phyloP scores from a whole-genome alignment of 345 rosid species.

The Boechera stricta region DNA sequence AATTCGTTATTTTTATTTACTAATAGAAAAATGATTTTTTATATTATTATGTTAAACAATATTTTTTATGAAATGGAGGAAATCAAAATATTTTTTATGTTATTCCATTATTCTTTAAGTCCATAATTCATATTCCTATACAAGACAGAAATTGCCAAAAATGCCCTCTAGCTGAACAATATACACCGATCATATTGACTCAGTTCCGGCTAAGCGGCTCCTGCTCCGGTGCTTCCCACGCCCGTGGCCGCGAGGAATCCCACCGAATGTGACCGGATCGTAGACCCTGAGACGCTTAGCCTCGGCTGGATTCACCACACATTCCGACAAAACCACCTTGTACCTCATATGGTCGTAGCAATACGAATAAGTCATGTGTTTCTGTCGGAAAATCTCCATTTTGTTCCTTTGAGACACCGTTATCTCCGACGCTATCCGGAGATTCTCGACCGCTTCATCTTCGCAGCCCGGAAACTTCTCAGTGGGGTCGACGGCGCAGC shows the following conservation, averaged over 20 bases:
- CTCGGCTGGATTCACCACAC: constrained; percentile 62
- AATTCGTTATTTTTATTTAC: too few relatives aligned
- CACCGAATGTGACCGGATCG: constrained; percentile 86
- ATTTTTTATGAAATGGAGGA: neutral
- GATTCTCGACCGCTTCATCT: constrained; percentile 31
- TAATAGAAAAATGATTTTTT: neutral
- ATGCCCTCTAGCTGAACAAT: constrained; percentile 19
- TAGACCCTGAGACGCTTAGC: constrained; percentile 62
- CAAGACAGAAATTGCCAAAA: constrained; percentile 36
- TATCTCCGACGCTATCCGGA: constrained; percentile 49
- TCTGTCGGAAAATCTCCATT: constrained; percentile 74
- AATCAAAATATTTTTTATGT: constrained; percentile 15
- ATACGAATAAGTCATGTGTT: constrained; percentile 92
- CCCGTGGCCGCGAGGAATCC: constrained; percentile 49
- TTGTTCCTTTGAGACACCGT: constrained; percentile 53
- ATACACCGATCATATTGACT: constrained; percentile 34
- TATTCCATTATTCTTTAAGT: constrained; percentile 7
- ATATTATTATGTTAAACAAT: neutral
- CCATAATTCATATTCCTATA: constrained; percentile 31
- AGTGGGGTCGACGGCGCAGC: constrained; percentile 88
- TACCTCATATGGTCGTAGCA: constrained; percentile 82
- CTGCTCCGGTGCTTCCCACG: constrained; percentile 52
- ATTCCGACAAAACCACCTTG: constrained; percentile 70
- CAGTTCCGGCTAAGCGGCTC: constrained; percentile 19
- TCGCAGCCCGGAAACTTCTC: constrained; percentile 61